Conservation (phyloP, 148 eudicot species). For the Fagopyrum tataricum region DNA sequence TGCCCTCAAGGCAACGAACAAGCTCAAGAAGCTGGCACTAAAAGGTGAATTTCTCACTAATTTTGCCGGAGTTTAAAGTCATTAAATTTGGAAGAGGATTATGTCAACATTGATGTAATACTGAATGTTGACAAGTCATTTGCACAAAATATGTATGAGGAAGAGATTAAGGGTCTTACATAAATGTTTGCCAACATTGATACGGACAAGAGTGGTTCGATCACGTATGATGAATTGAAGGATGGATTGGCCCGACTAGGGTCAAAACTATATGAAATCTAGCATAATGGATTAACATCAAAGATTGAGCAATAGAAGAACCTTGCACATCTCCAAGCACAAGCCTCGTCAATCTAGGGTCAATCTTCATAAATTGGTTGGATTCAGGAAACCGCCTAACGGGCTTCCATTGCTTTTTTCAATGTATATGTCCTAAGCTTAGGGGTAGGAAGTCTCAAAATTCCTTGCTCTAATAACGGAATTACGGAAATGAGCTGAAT, state of each 20-base stretch:
- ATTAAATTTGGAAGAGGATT: too few relatives aligned
- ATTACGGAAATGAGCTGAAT: constrained; percentile 29
- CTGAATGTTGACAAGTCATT: constrained; percentile 45
- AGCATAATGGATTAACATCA: constrained; percentile 21
- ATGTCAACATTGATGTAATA: neutral
- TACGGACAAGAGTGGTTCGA: constrained; percentile 81
- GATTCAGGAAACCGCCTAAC: constrained; percentile 23
- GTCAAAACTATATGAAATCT: constrained; percentile 43
- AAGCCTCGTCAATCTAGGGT: constrained; percentile 29
- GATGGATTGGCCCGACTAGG: constrained; percentile 81
- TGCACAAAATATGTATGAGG: constrained; percentile 75
- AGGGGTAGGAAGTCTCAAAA: constrained; percentile 22
- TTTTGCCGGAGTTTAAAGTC: constrained; percentile 3
- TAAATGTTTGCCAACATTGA: constrained; percentile 83
- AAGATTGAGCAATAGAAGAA: too few relatives aligned
- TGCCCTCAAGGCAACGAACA: constrained; percentile 97
- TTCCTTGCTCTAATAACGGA: constrained; percentile 32
- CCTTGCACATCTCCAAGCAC: constrained; percentile 42
- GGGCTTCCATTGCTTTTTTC: constrained; percentile 30
- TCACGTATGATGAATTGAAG: constrained; percentile 90
- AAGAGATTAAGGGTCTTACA: constrained; percentile 88
- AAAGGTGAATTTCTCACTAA: constrained; percentile 44
- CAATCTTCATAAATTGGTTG: constrained; percentile 24
- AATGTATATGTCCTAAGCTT: constrained; percentile 26
- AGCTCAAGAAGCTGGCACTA: constrained; percentile 87